Evolutionary conservation across 345 rosid species (phyloP).

Genomic region (Gossypioides kirkii): DNA sequence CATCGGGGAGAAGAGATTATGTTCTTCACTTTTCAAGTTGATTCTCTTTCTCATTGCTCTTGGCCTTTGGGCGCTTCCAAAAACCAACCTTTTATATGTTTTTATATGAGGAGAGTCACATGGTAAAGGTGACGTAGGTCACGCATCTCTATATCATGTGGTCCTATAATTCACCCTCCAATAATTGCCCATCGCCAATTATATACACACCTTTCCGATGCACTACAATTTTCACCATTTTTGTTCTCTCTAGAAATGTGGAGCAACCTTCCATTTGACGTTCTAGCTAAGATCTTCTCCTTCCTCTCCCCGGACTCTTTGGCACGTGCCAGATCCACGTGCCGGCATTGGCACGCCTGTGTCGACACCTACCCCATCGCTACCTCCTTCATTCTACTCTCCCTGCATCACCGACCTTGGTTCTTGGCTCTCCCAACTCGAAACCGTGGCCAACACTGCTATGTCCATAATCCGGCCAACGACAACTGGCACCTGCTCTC

Average conservation of each 20-base stretch:
- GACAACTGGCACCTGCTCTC: slow-evolving; percentile 37
- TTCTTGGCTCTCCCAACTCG: slow-evolving; percentile 45
- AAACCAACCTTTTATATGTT: slow-evolving; percentile 7
- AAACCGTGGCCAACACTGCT: slow-evolving; percentile 26
- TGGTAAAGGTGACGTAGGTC: slow-evolving; percentile 14
- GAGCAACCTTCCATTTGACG: slow-evolving; percentile 43
- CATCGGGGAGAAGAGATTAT: too few species aligned
- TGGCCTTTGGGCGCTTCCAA: slow-evolving; percentile 24
- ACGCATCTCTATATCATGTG: slow-evolving; percentile 21
- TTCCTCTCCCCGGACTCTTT: slow-evolving; percentile 43
- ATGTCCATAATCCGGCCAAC: slow-evolving; percentile 33
- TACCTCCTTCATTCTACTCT: background rate
- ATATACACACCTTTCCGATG: background rate
- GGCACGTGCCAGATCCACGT: slow-evolving; percentile 38
- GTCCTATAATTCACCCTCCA: slow-evolving; percentile 19
- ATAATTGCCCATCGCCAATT: slow-evolving; percentile 10
- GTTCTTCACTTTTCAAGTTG: background rate
- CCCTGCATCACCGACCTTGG: slow-evolving; percentile 32
- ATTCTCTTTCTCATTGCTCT: background rate
- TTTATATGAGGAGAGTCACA: slow-evolving; percentile 9
- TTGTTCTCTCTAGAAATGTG: slow-evolving; percentile 29
- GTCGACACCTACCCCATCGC: slow-evolving; percentile 21
- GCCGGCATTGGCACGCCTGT: slow-evolving; percentile 41
- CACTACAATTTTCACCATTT: background rate
- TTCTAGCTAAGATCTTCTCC: slow-evolving; percentile 42